phyloP scores from a whole-genome alignment of 2,329 filamentous ascomycete species.

The Onygenales sp. region DNA sequence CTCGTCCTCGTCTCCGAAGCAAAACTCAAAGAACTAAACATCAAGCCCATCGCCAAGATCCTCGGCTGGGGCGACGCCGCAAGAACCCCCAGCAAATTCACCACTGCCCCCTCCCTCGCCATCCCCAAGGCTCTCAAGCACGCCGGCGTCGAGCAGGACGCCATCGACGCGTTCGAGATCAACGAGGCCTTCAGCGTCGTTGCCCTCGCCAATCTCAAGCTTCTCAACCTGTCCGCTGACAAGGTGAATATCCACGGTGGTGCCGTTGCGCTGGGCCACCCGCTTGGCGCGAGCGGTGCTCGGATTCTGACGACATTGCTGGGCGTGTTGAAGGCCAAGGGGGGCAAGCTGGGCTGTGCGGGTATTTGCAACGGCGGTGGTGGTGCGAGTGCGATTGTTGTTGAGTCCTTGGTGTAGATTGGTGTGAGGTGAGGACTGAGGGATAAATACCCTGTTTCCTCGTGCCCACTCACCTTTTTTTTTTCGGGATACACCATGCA shows the following conservation, averaged over 20 bases:
- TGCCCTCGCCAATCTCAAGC: conserved; percentile 89
- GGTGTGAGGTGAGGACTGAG: background rate
- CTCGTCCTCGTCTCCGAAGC: conserved; percentile 89
- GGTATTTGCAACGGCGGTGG: conserved; percentile 98
- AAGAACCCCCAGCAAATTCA: conserved; percentile 88
- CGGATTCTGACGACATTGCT: conserved; percentile 86
- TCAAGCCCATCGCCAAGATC: conserved; percentile 93
- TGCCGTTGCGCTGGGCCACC: conserved; percentile 91
- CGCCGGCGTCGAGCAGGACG: conserved; percentile 66
- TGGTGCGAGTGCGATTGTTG: conserved; percentile 84
- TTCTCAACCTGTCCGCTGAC: conserved; percentile 66
- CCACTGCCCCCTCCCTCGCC: conserved; percentile 81
- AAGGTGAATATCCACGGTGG: conserved; percentile 95
- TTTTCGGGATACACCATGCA: background rate
- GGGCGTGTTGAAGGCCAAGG: conserved; percentile 80
- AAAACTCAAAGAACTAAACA: conserved; percentile 80
- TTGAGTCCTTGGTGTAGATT: conserved; percentile 52
- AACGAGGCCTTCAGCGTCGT: conserved; percentile 99
- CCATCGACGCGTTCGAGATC: conserved; percentile 93
- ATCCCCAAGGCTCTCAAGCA: conserved; percentile 98
- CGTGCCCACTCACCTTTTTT: background rate
- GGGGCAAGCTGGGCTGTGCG: conserved; percentile 84
- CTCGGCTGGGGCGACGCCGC: conserved; percentile 95
- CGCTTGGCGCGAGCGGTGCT: conserved; percentile 85
- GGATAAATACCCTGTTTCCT: background rate